Base-by-base conservation (phyloP, 257 asterid genomes). In the Solanum sitiens region DNA sequence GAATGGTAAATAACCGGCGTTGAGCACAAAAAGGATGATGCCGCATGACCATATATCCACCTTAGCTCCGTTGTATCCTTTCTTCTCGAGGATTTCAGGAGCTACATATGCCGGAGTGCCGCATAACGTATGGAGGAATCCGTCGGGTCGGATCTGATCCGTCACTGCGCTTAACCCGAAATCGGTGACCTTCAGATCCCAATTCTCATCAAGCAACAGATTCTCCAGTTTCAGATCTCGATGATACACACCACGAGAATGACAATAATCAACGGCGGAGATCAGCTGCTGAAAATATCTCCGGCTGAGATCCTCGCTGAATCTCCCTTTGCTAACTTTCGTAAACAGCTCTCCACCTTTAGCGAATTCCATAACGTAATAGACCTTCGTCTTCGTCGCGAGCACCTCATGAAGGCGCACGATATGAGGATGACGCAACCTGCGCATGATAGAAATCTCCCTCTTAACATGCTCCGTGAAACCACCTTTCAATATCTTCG, bases 51-150 rank as follows among this genome's bases (percentile, higher is more conserved):
- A 86, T 21, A 86, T 10, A 73, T 86, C 88, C 27, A 86, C 56
- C 84, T 86, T 86, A 6, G 71, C 73, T 11, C 88, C 88, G 15
- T 50, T 12, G 35, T 86, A 86, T 44, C 88, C 88, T 56, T 86
- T 86, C 72, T 72, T 71, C 35, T n/a, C 83, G 39, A 86, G 88
- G 1, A 86, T 86, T 73, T 86, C 84, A 47, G 85, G 88, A 11
- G 88, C 88, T 70, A 86, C 88, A 33, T 86, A 86, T 12, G 88
- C 84, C 3, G 88, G 88, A 45, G 88, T 86, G n/a, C 73, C 88
- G 47, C 88, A 86, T 0, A 85, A 5, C 65, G 87, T 85, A 33
- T 85, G 87, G 87, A 85, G 80, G 39, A 44, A 6, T 44, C 82
- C 85, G 8, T 86, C 84, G 74, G 88, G 84, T 86, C 74, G 84